phyloP scores from a whole-genome alignment of 352 stramenopile genomes.

The Phytophthora quininea region DNA sequence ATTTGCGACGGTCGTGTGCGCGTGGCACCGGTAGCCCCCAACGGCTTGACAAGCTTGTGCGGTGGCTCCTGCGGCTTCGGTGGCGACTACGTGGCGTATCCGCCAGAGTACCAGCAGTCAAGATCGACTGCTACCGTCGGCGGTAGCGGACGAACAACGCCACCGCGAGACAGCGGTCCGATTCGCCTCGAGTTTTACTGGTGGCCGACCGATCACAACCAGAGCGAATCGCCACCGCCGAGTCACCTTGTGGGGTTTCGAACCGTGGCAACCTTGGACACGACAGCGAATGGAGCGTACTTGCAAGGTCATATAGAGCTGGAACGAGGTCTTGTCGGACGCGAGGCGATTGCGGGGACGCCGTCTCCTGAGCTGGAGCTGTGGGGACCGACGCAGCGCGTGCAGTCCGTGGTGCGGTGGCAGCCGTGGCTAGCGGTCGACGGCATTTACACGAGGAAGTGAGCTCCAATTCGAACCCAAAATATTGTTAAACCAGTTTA shows the following conservation, averaged over 20 bases:
- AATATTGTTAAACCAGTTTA: not conserved
- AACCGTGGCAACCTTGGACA: conserved; percentile 20
- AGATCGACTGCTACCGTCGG: not conserved
- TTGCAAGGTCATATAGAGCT: conserved; percentile 21
- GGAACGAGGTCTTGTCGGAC: conserved; percentile 22
- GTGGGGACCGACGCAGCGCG: conserved; percentile 22
- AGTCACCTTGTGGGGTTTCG: conserved; percentile 12
- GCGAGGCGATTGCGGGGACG: conserved; percentile 3
- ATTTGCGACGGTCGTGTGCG: conserved; percentile 40
- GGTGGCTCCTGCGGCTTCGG: conserved; percentile 19
- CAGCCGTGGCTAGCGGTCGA: conserved; percentile 20
- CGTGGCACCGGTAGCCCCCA: conserved; percentile 23
- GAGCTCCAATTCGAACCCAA: not conserved
- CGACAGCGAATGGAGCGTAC: conserved; percentile 4
- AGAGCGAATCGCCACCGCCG: not conserved
- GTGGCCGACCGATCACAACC: conserved; percentile 10
- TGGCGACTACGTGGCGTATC: conserved; percentile 34
- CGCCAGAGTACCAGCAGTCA: not conserved
- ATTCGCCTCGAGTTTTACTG: conserved; percentile 35
- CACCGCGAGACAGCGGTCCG: not conserved
- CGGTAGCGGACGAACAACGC: not conserved
- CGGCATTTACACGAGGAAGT: conserved; percentile 22
- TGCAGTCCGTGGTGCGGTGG: conserved; percentile 25
- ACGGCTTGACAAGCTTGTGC: conserved; percentile 30
- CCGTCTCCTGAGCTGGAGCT: conserved; percentile 21